Evolutionary conservation across 2,329 filamentous ascomycete species (phyloP).

Genomic region (Onygenales sp.): DNA sequence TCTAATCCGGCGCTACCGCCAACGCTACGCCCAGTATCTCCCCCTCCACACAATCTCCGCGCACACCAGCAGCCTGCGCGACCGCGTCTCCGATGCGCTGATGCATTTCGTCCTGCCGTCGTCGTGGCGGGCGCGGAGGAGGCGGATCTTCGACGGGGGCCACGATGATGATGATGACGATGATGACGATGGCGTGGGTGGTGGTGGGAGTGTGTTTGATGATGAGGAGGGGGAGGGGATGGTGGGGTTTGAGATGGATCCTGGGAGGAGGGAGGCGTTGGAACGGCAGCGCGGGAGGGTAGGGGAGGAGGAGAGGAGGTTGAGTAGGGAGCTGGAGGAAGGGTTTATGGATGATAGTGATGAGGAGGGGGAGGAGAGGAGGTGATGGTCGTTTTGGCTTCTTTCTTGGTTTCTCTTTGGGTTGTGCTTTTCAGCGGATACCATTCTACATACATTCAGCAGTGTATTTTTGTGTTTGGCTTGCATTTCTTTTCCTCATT

Average conservation of each 20-base stretch:
- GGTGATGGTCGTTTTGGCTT: too few species aligned
- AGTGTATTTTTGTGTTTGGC: too few species aligned
- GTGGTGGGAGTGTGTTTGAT: constrained; percentile 44
- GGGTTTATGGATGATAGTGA: constrained; percentile 67
- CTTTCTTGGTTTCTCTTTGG: too few species aligned
- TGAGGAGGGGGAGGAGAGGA: constrained; percentile 36
- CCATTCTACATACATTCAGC: too few species aligned
- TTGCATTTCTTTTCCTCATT: too few species aligned
- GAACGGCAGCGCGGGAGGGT: constrained; percentile 36
- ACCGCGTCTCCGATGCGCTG: constrained; percentile 31
- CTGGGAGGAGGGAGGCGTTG: constrained; percentile 33
- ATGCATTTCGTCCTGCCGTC: constrained; percentile 36
- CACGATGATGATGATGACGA: constrained; percentile 44
- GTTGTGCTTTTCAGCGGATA: too few species aligned
- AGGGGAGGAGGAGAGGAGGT: constrained; percentile 40
- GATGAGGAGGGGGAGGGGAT: constrained; percentile 55
- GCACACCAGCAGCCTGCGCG: constrained; percentile 47
- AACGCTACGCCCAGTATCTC: constrained; percentile 64
- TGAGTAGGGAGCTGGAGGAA: constrained; percentile 72
- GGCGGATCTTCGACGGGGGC: constrained; percentile 28
- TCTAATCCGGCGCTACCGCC: constrained; percentile 59
- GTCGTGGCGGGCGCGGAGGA: constrained; percentile 34
- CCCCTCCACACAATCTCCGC: constrained; percentile 49
- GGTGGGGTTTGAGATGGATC: constrained; percentile 45
- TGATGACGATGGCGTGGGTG: background rate